Conservation (phyloP, 768 basidiomycete species). For the Lyophyllum semitale region DNA sequence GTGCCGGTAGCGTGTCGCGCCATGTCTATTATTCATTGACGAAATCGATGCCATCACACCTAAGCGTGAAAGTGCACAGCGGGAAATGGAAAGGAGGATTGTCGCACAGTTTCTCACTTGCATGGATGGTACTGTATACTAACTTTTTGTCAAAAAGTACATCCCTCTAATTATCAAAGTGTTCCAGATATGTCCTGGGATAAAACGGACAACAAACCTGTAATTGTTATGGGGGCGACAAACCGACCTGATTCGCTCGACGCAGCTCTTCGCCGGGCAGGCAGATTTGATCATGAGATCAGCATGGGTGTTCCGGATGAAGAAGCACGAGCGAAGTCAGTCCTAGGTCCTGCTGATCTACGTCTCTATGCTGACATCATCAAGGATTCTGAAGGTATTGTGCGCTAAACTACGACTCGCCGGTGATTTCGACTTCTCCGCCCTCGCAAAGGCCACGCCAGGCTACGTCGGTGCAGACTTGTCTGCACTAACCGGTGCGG, state of each 20-base stretch:
- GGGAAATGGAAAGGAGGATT: slow-evolving; percentile 97
- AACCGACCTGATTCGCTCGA: slow-evolving; percentile 96
- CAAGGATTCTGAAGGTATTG: slow-evolving; percentile 81
- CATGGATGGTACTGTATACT: slow-evolving; percentile 82
- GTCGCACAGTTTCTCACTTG: slow-evolving; percentile 97
- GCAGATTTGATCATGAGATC: slow-evolving; percentile 96
- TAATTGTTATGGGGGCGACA: slow-evolving; percentile 95
- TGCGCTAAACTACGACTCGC: slow-evolving; percentile 82
- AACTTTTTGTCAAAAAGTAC: background rate
- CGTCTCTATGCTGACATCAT: background rate
- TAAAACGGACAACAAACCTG: slow-evolving; percentile 88
- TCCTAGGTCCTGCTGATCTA: slow-evolving; percentile 6
- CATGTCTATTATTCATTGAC: slow-evolving; percentile 94
- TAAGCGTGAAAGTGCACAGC: slow-evolving; percentile 95
- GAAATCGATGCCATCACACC: slow-evolving; percentile 98
- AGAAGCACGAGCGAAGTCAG: slow-evolving; percentile 84
- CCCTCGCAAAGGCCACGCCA: slow-evolving; percentile 90
- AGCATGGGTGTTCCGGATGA: slow-evolving; percentile 97
- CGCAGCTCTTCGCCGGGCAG: slow-evolving; percentile 88
- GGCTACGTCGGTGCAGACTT: slow-evolving; percentile 98
- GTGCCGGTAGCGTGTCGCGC: slow-evolving; percentile 73
- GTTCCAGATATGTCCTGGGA: slow-evolving; percentile 89
- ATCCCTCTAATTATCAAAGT: background rate
- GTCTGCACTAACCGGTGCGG: slow-evolving; percentile 86
- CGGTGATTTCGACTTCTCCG: slow-evolving; percentile 84